These are phyloP conservation scores for Russula foetens DNA, from an alignment of 768 basidiomycete species.

Conservation along the genomic window DNA sequence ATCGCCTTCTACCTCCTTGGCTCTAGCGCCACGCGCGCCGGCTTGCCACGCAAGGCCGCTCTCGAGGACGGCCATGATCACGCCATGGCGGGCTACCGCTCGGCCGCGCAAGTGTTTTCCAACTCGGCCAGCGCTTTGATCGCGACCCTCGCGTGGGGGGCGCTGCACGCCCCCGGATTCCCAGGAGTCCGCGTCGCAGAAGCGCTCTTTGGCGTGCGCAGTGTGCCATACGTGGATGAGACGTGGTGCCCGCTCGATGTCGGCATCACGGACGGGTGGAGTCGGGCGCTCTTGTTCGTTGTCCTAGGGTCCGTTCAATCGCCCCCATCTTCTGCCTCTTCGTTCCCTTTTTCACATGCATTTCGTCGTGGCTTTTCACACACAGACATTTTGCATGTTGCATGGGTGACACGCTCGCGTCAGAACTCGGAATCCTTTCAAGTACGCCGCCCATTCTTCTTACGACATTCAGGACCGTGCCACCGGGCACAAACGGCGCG, in stretches of 20 bases:
- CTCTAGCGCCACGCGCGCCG: slow-evolving; percentile 80
- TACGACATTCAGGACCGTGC: slow-evolving; percentile 67
- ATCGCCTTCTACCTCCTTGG: slow-evolving; percentile 75
- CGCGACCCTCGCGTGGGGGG: slow-evolving; percentile 58
- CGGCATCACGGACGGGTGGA: slow-evolving; percentile 40
- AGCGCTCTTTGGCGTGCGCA: slow-evolving; percentile 14
- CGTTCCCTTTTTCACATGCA: background rate
- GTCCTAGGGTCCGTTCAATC: slow-evolving; percentile 49
- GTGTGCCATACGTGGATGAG: slow-evolving; percentile 31
- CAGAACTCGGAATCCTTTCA: slow-evolving; percentile 87
- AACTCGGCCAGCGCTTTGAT: slow-evolving; percentile 63
- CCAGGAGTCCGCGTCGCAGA: slow-evolving; percentile 20
- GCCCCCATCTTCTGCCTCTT: slow-evolving; percentile 3
- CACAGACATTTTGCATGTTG: slow-evolving; percentile 81
- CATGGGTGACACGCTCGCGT: slow-evolving; percentile 87
- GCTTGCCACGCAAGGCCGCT: slow-evolving; percentile 63
- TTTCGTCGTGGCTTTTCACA: background rate
- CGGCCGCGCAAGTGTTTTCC: slow-evolving; percentile 73
- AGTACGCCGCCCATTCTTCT: slow-evolving; percentile 59
- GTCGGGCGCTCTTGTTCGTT: slow-evolving; percentile 53
- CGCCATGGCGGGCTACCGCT: slow-evolving; percentile 59
- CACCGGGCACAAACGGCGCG: slow-evolving; percentile 88
- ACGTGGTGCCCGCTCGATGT: slow-evolving; percentile 58
- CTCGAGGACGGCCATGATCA: slow-evolving; percentile 75
- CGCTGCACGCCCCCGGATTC: slow-evolving; percentile 41